Conservation (phyloP, 2,329 filamentous ascomycete genomes). For the Zarea fungicola region DNA sequence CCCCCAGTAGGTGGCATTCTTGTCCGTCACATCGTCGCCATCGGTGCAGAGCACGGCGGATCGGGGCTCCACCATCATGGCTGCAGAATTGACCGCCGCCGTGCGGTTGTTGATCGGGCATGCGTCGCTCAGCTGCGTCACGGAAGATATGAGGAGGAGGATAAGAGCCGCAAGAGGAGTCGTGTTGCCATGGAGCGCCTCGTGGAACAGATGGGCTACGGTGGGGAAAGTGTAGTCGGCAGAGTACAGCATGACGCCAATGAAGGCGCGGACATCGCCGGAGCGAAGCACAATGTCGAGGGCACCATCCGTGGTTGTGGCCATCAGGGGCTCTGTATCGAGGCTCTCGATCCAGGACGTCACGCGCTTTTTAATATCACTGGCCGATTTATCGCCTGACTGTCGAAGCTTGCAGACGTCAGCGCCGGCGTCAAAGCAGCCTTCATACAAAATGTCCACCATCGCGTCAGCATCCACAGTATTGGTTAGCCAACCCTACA, state of each 20-base stretch:
- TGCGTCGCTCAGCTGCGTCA: not conserved
- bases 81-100: too few species aligned
- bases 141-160: fast-evolving
- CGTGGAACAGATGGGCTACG: not conserved
- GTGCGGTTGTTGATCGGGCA: not conserved
- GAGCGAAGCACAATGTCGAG: not conserved
- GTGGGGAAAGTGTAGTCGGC: not conserved
- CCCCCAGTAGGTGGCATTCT: conserved; percentile 22
- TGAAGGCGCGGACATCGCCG: not conserved
- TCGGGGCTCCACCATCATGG: not conserved
- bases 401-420: conserved; percentile 25
- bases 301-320: not conserved
- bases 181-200: not conserved
- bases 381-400: conserved; percentile 20
- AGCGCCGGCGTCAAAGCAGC: conserved; percentile 28
- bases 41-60: conserved; percentile 30
- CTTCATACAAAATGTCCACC: conserved; percentile 29
- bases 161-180: not conserved
- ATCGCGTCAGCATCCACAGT: conserved; percentile 32
- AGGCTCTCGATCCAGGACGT: conserved; percentile 22
- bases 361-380: conserved; percentile 30
- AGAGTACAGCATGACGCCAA: not conserved
- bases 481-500: conserved; percentile 31
- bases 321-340: not conserved
- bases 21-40: conserved; percentile 21